phyloP scores from a whole-genome alignment of 306 rosid genomes.

The Pyrus betulifolia region DNA sequence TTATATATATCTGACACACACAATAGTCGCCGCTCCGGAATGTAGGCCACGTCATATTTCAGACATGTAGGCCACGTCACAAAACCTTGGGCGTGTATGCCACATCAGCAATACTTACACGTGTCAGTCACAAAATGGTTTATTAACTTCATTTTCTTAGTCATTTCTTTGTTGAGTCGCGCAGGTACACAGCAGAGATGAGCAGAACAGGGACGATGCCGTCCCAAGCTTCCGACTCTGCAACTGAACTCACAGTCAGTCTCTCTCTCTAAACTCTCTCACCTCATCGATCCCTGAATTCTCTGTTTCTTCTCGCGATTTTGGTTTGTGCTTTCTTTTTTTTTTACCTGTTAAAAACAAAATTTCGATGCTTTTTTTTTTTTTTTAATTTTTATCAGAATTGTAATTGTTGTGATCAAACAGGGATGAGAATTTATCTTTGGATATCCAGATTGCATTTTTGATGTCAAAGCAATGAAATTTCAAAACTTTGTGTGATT shows the following conservation, averaged over 20 bases:
- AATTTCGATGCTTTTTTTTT: neutral
- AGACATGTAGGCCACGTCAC: neutral
- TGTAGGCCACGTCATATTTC: neutral
- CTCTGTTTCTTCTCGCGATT: neutral
- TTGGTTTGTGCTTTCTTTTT: slow-evolving; percentile 11
- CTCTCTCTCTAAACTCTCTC: slow-evolving; percentile 5
- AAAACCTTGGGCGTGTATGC: neutral
- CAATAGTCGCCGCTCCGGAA: neutral
- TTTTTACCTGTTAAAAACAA: neutral
- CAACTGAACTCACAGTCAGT: slow-evolving; percentile 43
- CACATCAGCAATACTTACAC: neutral
- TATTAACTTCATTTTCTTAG: neutral
- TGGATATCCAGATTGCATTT: neutral
- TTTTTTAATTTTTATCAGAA: neutral
- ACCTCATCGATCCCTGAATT: neutral
- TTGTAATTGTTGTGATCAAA: slow-evolving; percentile 1
- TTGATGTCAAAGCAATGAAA: slow-evolving; percentile 3
- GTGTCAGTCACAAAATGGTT: neutral
- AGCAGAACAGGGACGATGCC: slow-evolving; percentile 42
- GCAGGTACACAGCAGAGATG: slow-evolving; percentile 3
- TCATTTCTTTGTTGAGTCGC: slow-evolving; percentile 5
- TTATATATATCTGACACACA: neutral
- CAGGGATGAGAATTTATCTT: neutral
- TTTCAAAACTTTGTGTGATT: neutral
- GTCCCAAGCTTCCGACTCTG: slow-evolving; percentile 56